Percentiles rank a stretch among this genome's conserved stretches.
phyloP scores from a whole-genome alignment of 192 early-diverging fungal species.

The Irineochytrium annulatum region DNA sequence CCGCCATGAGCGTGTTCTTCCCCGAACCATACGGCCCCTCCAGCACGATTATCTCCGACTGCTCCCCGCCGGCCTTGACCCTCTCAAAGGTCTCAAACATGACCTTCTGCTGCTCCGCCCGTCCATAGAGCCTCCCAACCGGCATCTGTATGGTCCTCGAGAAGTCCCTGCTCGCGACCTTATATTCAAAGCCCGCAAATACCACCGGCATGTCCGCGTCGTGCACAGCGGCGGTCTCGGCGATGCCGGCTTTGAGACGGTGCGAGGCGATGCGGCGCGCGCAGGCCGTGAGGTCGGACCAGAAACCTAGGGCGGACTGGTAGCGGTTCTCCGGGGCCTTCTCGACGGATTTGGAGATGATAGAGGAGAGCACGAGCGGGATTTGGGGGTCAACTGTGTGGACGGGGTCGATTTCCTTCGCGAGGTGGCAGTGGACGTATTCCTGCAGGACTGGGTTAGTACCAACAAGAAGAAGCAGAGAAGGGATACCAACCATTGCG shows the following conservation, averaged over 20 bases:
- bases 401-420: conserved; percentile 36
- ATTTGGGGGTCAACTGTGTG: conserved; percentile 30
- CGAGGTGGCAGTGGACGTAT: conserved; percentile 47
- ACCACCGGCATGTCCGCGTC: conserved; percentile 20
- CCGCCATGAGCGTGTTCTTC: conserved; percentile 17
- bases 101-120: conserved; percentile 22
- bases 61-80: not conserved
- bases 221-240: not conserved
- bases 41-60: conserved; percentile 10
- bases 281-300: conserved; percentile 29
- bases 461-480: not conserved
- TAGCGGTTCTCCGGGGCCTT: conserved; percentile 47
- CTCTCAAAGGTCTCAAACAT: conserved; percentile 19
- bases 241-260: conserved; percentile 5
- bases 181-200: conserved; percentile 17
- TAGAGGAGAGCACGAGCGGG: conserved; percentile 30
- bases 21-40: conserved; percentile 18
- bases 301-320: conserved; percentile 41
- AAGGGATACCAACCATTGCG: conserved; percentile 37
- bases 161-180: conserved; percentile 29
- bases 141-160: conserved; percentile 33
- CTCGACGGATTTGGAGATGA: conserved; percentile 38
- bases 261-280: conserved; percentile 12
- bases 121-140: conserved; percentile 36
- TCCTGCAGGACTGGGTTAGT: conserved; percentile 16